Evolutionary conservation across 2,329 filamentous ascomycete species (phyloP).

Genomic region (Cladosporium velox): DNA sequence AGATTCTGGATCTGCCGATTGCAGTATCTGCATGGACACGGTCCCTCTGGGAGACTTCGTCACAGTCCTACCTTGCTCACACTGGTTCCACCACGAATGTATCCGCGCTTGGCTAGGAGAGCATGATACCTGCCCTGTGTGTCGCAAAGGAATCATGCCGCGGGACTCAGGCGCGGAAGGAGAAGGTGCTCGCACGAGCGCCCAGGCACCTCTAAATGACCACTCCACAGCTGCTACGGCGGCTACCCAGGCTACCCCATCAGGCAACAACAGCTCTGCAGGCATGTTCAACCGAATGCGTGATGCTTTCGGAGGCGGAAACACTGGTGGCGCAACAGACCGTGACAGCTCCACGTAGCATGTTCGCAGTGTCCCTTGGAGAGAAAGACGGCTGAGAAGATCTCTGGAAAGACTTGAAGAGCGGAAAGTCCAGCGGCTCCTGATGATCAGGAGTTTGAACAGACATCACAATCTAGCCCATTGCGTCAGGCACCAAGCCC

Average conservation of each 20-base stretch:
- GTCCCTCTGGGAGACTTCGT: slow-evolving; percentile 73
- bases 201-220: slow-evolving; percentile 10
- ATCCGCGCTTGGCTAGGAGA: slow-evolving; percentile 81
- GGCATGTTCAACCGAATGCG: slow-evolving; percentile 38
- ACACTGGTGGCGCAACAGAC: not conserved
- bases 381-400: not conserved
- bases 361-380: not conserved
- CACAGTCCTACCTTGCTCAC: slow-evolving; percentile 77
- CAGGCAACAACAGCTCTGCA: slow-evolving; percentile 16
- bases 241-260: not conserved
- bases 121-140: slow-evolving; percentile 90
- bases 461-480: not conserved
- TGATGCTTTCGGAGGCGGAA: slow-evolving; percentile 33
- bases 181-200: slow-evolving; percentile 9
- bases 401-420: not conserved
- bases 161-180: slow-evolving; percentile 22
- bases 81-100: slow-evolving; percentile 90
- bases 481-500: not conserved
- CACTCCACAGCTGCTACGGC: slow-evolving; percentile 1
- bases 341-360: slow-evolving; percentile 5
- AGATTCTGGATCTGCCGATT: slow-evolving; percentile 70
- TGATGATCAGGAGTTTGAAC: not conserved
- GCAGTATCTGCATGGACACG: slow-evolving; percentile 92
- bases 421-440: not conserved
- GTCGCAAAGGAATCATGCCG: slow-evolving; percentile 58